Conservation (phyloP, 108 stramenopile genomes). For the Skeletonema marinoi region DNA sequence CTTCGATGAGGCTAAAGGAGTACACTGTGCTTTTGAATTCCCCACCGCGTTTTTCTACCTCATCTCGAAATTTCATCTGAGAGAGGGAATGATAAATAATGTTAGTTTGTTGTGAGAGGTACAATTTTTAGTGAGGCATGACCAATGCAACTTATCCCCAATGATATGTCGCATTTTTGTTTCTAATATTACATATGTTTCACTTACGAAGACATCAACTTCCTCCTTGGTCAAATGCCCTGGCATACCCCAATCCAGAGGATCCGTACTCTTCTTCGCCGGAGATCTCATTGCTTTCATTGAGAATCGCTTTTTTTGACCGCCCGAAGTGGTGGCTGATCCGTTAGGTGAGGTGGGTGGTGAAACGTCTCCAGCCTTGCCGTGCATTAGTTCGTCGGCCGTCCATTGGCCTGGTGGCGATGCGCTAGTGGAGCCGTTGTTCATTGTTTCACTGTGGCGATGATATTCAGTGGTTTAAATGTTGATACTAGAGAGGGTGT, state of each 20-base stretch:
- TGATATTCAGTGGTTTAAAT: too few relatives aligned
- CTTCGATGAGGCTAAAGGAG: conserved; percentile 47
- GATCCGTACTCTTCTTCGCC: conserved; percentile 33
- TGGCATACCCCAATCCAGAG: conserved; percentile 54
- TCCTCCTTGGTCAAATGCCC: conserved; percentile 55
- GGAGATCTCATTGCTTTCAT: conserved; percentile 13
- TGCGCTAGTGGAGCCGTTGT: neutral
- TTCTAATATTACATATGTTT: neutral
- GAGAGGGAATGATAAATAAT: neutral
- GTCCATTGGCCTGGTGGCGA: conserved; percentile 22
- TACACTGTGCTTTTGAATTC: conserved; percentile 53
- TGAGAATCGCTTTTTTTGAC: conserved; percentile 11
- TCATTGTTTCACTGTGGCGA: neutral
- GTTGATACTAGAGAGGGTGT: too few relatives aligned
- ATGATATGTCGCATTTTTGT: neutral
- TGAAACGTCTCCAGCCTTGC: conserved; percentile 5
- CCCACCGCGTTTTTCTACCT: conserved; percentile 51
- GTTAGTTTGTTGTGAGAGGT: conserved; percentile 1
- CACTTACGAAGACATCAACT: conserved; percentile 48
- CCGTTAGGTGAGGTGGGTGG: conserved; percentile 4
- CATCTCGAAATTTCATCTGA: conserved; percentile 55
- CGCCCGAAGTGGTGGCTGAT: neutral
- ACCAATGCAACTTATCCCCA: neutral
- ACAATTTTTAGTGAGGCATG: conserved; percentile 35
- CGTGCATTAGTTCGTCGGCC: conserved; percentile 53